Evolutionary conservation across 169 alveolate species (phyloP), one percentile per base, ranked within the genome.

Genomic region (Ichthyophthirius multifiliis): DNA sequence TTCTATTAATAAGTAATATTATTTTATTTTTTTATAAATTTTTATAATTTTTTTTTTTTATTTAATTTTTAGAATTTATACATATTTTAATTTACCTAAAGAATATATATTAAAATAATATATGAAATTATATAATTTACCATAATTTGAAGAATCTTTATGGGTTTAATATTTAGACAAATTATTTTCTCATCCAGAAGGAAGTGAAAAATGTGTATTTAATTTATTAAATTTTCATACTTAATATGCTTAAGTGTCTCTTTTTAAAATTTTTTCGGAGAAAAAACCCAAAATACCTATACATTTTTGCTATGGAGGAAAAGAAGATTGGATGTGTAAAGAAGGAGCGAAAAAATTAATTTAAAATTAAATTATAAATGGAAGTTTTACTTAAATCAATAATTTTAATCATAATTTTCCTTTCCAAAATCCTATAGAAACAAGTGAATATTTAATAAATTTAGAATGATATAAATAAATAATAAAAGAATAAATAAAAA

Each of bases 371-470:
- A 4, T 39, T 13, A 12, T 41, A n/a, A 63, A 81, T 16, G 45
- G 76, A n/a, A 73, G 18, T 1, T 39, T 27, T 81, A 65, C 73
- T 27, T 32, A 30, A 32, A 63, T 64, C 9, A 32, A 43, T n/a
- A 44, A 78, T 35, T 74, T 75, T 31, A 78, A 65, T 34, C 84
- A 78, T 64, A 32, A 78, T 64, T 20, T 78, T n/a, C 63, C 48
- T 41, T 78, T 78, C 48, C 48, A 63, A 30, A 78, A 78, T 78
- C 84, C 84, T 15, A 16, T 64, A 65, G 83, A 73, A 76, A 64
- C 67, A 23, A 41, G 39, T 62, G 34, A 55, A 9, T 55, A 55
- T 27, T 27, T 55, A 1, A 27, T 55, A 55, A 55, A 55, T n/a
- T 39, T 55, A n/a, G n/a, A n/a, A n/a, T n/a, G n/a, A n/a, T n/a